Percentiles rank a stretch among this genome's conserved stretches.
These are phyloP conservation scores for Globisporangium alternatum DNA, from an alignment of 352 stramenopile genomes.

Conservation along the genomic window DNA sequence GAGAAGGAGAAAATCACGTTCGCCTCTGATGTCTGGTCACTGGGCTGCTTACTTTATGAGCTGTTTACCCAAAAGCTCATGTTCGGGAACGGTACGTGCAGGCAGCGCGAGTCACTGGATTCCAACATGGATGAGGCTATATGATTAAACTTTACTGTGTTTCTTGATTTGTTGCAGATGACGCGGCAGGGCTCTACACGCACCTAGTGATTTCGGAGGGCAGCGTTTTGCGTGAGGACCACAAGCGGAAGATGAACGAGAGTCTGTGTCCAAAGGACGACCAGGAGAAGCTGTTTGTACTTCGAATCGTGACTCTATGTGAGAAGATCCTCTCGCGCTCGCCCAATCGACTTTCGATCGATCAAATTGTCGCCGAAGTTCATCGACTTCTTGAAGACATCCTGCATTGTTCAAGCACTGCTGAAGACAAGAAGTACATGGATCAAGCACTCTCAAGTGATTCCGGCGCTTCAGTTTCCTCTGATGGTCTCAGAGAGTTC, in stretches of 20 bases:
- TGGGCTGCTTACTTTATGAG: constrained; percentile 71
- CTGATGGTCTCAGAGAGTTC: not conserved
- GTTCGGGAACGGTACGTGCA: constrained; percentile 48
- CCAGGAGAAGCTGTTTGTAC: constrained; percentile 30
- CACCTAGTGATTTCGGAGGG: constrained; percentile 43
- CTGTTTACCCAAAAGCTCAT: constrained; percentile 61
- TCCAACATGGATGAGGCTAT: not conserved
- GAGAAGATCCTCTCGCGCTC: constrained; percentile 33
- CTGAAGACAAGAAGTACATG: constrained; percentile 16
- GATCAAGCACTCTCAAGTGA: constrained; percentile 6
- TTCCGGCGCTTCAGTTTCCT: not conserved
- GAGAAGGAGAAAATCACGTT: constrained; percentile 32
- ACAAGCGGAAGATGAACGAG: constrained; percentile 32
- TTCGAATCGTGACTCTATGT: constrained; percentile 24
- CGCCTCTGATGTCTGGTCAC: constrained; percentile 66
- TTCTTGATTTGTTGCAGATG: constrained; percentile 33
- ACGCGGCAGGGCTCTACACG: constrained; percentile 57
- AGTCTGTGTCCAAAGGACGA: constrained; percentile 29
- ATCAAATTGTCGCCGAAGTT: constrained; percentile 19
- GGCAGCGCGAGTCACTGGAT: not conserved
- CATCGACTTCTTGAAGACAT: constrained; percentile 27
- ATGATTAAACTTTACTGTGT: not conserved
- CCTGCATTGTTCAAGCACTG: constrained; percentile 23
- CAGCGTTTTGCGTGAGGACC: constrained; percentile 37
- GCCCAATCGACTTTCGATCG: constrained; percentile 23